Percentiles rank a stretch among this genome's conserved stretches.
These are phyloP conservation scores for Zasmidium angulare DNA, from an alignment of 2,329 filamentous ascomycete species.

Conservation along the genomic window DNA sequence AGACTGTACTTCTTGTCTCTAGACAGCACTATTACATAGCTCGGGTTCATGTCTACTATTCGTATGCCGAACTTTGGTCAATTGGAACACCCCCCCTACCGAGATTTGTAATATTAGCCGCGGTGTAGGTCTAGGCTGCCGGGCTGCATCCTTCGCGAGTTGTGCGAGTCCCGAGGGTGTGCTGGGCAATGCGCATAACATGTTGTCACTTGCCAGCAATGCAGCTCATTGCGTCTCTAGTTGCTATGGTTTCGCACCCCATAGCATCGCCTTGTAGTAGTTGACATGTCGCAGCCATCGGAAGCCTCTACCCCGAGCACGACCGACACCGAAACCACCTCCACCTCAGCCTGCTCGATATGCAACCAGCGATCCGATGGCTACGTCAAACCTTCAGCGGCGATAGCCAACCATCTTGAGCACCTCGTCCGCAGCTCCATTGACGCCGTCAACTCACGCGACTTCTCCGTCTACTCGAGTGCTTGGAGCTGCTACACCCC, in stretches of 20 bases:
- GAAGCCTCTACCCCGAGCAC: not conserved
- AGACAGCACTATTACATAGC: too few relatives aligned
- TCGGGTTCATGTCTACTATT: too few relatives aligned
- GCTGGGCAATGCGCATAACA: not conserved
- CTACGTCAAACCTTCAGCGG: not conserved
- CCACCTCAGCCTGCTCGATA: not conserved
- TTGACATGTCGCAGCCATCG: not conserved
- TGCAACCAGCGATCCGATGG: not conserved
- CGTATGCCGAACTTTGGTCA: too few relatives aligned
- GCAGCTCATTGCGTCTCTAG: too few relatives aligned
- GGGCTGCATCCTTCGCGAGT: not conserved
- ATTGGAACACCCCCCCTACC: too few relatives aligned
- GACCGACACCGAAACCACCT: not conserved
- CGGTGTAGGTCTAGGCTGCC: too few relatives aligned
- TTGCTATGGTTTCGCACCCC: too few relatives aligned
- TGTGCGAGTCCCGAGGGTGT: too few relatives aligned
- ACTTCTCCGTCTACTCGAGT: not conserved
- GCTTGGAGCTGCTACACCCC: not conserved
- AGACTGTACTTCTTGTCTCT: too few relatives aligned
- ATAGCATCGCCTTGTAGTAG: not conserved
- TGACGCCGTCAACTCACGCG: not conserved
- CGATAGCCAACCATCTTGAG: not conserved
- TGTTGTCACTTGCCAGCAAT: not conserved
- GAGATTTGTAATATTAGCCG: too few relatives aligned
- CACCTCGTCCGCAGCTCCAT: not conserved